Evolutionary conservation across 805 yeast species (phyloP).

Genomic region (Wickerhamomyces ciferrii): DNA sequence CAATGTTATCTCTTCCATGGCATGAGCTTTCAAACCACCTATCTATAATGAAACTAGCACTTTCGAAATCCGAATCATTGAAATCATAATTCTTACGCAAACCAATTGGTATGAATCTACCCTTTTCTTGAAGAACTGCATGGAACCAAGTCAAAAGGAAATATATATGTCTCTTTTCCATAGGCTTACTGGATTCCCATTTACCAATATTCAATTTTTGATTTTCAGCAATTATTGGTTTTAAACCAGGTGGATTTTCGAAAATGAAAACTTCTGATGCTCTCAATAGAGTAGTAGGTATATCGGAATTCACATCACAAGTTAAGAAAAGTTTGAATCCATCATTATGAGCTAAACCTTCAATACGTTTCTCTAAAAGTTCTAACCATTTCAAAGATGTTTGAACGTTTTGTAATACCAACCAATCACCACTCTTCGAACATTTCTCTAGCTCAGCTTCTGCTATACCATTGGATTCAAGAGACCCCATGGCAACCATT

Average conservation of each 20-base stretch:
- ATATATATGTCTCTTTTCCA: slow-evolving; percentile 40
- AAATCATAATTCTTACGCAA: slow-evolving; percentile 61
- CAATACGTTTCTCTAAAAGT: slow-evolving; percentile 42
- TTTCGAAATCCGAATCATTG: slow-evolving; percentile 63
- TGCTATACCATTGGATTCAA: slow-evolving; percentile 57
- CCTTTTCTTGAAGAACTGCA: slow-evolving; percentile 51
- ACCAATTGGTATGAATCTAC: slow-evolving; percentile 58
- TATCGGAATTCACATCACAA: slow-evolving; percentile 38
- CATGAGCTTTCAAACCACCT: slow-evolving; percentile 29
- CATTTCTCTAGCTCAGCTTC: slow-evolving; percentile 44
- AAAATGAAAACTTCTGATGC: slow-evolving; percentile 49
- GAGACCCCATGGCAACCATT: slow-evolving; percentile 68
- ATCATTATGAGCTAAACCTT: slow-evolving; percentile 20
- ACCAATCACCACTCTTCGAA: slow-evolving; percentile 54
- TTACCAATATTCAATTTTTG: slow-evolving; percentile 13
- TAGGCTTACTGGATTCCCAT: slow-evolving; percentile 22
- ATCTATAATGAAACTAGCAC: slow-evolving; percentile 40
- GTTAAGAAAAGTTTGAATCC: slow-evolving; percentile 62
- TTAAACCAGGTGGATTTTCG: slow-evolving; percentile 62
- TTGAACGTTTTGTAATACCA: slow-evolving; percentile 77
- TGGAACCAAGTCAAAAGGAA: slow-evolving; percentile 70
- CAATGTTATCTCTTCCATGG: slow-evolving; percentile 26
- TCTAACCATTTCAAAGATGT: slow-evolving; percentile 63
- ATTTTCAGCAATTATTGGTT: slow-evolving; percentile 31
- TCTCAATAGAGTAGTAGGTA: slow-evolving; percentile 55